phyloP scores from a whole-genome alignment of 2,329 filamentous ascomycete genomes.

The Nemania serpens region DNA sequence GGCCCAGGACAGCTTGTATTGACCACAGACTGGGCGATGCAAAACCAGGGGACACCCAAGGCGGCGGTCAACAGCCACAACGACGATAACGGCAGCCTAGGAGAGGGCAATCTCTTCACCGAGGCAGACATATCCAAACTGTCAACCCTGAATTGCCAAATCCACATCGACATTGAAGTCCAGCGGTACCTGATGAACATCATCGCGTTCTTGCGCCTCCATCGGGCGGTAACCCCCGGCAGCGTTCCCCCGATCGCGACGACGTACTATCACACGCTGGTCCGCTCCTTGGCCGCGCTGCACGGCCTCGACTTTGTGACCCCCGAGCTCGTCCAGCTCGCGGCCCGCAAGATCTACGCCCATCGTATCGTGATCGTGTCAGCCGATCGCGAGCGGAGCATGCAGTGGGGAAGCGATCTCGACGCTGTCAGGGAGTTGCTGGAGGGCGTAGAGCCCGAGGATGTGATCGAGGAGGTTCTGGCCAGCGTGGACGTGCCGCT shows the following conservation, averaged over 20 bases:
- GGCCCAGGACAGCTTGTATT: slow-evolving; percentile 5
- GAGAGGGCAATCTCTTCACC: slow-evolving; percentile 30
- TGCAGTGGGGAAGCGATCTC: slow-evolving; percentile 89
- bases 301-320: slow-evolving; percentile 82
- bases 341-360: slow-evolving; percentile 83
- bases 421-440: slow-evolving; percentile 70
- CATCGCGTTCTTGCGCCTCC: slow-evolving; percentile 82
- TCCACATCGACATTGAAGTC: slow-evolving; percentile 75
- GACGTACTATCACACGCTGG: slow-evolving; percentile 72
- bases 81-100: neutral
- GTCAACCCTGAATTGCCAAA: slow-evolving; percentile 59
- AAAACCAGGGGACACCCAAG: neutral
- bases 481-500: slow-evolving; percentile 60
- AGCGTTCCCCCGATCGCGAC: slow-evolving; percentile 81
- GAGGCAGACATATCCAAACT: slow-evolving; percentile 62
- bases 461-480: slow-evolving; percentile 68
- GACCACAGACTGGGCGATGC: slow-evolving; percentile 21
- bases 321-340: slow-evolving; percentile 80
- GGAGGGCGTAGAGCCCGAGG: slow-evolving; percentile 63
- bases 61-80: neutral
- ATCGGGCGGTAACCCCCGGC: slow-evolving; percentile 74
- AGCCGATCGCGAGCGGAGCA: slow-evolving; percentile 77
- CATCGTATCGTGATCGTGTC: slow-evolving; percentile 76
- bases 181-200: slow-evolving; percentile 86
- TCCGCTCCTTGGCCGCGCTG: slow-evolving; percentile 76